Percentiles rank a stretch among this genome's conserved stretches.
Evolutionary conservation across 805 yeast genomes (phyloP).

Genomic region (Candida piceae): DNA sequence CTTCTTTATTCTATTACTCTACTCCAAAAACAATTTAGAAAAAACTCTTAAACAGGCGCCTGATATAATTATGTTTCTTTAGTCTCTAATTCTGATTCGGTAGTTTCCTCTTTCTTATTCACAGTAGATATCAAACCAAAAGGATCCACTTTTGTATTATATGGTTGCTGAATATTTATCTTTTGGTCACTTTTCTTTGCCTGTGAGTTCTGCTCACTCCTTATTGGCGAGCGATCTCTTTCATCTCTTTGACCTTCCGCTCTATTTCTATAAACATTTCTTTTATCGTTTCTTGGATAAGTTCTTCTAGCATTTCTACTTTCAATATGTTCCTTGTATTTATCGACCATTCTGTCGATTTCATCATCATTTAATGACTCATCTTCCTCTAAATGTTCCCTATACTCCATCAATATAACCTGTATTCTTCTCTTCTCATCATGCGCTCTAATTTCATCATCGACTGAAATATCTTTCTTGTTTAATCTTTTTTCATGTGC

Average conservation of each 20-base stretch:
- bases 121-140: no score
- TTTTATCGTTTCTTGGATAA: neutral
- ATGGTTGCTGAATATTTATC: neutral
- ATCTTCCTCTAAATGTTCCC: conserved; percentile 49
- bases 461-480: conserved; percentile 9
- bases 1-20: no score
- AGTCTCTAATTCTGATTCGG: no score
- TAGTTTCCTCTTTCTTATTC: no score
- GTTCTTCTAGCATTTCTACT: neutral
- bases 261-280: neutral
- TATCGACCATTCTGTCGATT: conserved; percentile 29
- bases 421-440: conserved; percentile 36
- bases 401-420: conserved; percentile 42
- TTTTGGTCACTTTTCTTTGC: neutral
- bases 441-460: conserved; percentile 31
- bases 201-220: no score
- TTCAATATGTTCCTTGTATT: conserved; percentile 18
- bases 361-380: conserved; percentile 32
- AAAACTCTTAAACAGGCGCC: no score
- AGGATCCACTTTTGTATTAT: neutral
- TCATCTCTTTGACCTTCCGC: neutral
- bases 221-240: neutral
- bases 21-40: no score
- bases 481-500: conserved; percentile 9
- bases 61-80: no score